Conservation (phyloP, 352 stramenopile species). For the Phytophthora melonis region DNA sequence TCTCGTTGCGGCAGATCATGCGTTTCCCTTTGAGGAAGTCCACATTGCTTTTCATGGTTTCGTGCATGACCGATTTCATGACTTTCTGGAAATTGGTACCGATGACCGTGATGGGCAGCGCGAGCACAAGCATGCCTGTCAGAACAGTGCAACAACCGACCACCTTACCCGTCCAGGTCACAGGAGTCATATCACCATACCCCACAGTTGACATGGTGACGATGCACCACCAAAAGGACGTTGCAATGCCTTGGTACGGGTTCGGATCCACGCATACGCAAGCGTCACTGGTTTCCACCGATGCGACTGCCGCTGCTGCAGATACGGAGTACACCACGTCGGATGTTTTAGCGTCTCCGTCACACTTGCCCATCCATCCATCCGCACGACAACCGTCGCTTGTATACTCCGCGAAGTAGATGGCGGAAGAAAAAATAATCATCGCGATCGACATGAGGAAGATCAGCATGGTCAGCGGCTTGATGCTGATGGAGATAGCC, state of each 20-base stretch:
- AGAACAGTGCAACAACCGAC: slow-evolving; percentile 79
- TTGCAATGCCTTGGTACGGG: slow-evolving; percentile 83
- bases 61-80: slow-evolving; percentile 82
- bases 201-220: slow-evolving; percentile 94
- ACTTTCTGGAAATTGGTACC: slow-evolving; percentile 89
- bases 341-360: slow-evolving; percentile 15
- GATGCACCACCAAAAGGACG: slow-evolving; percentile 91
- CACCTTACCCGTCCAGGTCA: slow-evolving; percentile 76
- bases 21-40: slow-evolving; percentile 80
- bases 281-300: slow-evolving; percentile 14
- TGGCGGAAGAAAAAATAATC: slow-evolving; percentile 86
- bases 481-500: slow-evolving; percentile 76
- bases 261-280: slow-evolving; percentile 81
- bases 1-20: slow-evolving; percentile 78
- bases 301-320: slow-evolving; percentile 39
- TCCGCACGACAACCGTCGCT: slow-evolving; percentile 63
- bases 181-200: slow-evolving; percentile 89
- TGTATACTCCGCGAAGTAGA: slow-evolving; percentile 88
- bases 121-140: slow-evolving; percentile 87
- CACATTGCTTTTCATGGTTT: slow-evolving; percentile 84
- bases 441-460: slow-evolving; percentile 89
- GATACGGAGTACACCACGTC: slow-evolving; percentile 32
- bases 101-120: slow-evolving; percentile 92
- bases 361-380: slow-evolving; percentile 69
- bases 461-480: slow-evolving; percentile 87